Evolutionary conservation across 2,329 filamentous ascomycete genomes (phyloP).

Genomic region (Purpureocillium lavendulum): DNA sequence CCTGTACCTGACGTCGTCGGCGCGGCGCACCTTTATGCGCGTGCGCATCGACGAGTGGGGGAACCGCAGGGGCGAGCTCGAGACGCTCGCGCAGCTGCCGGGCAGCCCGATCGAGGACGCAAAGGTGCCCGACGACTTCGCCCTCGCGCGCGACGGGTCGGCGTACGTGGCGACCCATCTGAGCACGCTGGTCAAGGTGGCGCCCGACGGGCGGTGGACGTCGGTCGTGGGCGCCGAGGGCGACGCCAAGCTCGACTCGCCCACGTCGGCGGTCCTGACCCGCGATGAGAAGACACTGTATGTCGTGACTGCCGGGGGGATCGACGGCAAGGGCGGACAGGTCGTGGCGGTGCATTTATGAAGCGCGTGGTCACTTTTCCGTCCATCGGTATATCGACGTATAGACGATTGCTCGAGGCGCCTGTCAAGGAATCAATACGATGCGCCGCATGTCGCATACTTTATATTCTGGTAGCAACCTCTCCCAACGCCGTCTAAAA

Average conservation of each 20-base stretch:
- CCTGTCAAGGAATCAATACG: too few relatives aligned
- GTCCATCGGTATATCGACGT: too few relatives aligned
- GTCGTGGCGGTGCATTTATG: conserved; percentile 3
- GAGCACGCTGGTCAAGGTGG: conserved; percentile 2
- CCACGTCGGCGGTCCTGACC: conserved; percentile 8
- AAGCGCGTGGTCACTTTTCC: neutral
- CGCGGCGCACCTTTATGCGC: conserved; percentile 6
- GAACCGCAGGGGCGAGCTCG: conserved; percentile 3
- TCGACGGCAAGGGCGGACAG: conserved; percentile 6
- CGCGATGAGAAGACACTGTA: conserved; percentile 10
- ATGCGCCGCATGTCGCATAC: too few relatives aligned
- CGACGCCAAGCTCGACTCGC: neutral
- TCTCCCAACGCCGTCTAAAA: too few relatives aligned
- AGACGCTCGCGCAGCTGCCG: conserved; percentile 4
- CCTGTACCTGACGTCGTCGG: conserved; percentile 14
- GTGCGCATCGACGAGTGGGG: conserved; percentile 6
- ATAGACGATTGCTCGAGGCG: too few relatives aligned
- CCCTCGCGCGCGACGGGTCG: conserved; percentile 6
- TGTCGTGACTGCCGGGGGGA: conserved; percentile 6
- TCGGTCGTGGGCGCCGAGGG: conserved; percentile 3
- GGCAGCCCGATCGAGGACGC: neutral
- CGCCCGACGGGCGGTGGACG: neutral
- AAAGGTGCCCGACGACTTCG: conserved; percentile 9
- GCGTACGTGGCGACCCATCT: conserved; percentile 6
- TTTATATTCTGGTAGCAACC: too few relatives aligned